Conservation (phyloP, 2,329 filamentous ascomycete species). For the Venturia oleaginea region DNA sequence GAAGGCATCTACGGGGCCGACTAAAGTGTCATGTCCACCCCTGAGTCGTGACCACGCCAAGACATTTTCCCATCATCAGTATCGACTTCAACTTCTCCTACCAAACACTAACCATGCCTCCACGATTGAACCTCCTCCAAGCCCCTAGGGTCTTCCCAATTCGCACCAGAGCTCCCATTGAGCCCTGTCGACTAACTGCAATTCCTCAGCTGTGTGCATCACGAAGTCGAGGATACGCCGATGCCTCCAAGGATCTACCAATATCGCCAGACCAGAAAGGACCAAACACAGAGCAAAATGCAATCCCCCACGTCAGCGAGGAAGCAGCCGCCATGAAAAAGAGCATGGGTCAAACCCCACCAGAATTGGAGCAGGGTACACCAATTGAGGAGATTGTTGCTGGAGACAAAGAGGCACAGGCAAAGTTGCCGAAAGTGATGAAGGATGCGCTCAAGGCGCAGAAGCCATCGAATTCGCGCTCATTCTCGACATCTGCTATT, state of each 20-base stretch:
- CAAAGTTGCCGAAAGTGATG: conserved; percentile 59
- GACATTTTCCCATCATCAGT: too few relatives aligned
- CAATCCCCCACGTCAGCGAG: conserved; percentile 52
- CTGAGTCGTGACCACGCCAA: too few relatives aligned
- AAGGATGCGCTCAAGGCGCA: conserved; percentile 46
- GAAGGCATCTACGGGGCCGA: too few relatives aligned
- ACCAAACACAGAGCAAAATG: conserved; percentile 41
- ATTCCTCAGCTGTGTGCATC: conserved; percentile 12
- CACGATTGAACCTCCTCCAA: conserved; percentile 36
- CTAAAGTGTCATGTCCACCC: too few relatives aligned
- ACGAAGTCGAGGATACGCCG: conserved; percentile 9
- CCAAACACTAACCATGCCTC: conserved; percentile 38
- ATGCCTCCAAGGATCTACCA: conserved; percentile 11
- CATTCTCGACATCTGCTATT: conserved; percentile 49
- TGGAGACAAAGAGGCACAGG: conserved; percentile 50
- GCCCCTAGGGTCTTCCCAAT: conserved; percentile 20
- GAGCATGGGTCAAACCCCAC: conserved; percentile 47
- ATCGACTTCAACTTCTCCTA: background rate
- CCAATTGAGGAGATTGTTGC: conserved; percentile 48
- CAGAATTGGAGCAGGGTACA: conserved; percentile 56
- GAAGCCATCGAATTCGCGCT: conserved; percentile 37
- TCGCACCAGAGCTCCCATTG: conserved; percentile 5
- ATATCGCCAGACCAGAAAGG: conserved; percentile 21
- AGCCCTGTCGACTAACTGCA: conserved; percentile 15
- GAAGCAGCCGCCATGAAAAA: conserved; percentile 53